Evolutionary conservation across 441 rosid genomes (phyloP), one percentile per base, ranked within the genome.

Genomic region (Adansonia grandidieri): DNA sequence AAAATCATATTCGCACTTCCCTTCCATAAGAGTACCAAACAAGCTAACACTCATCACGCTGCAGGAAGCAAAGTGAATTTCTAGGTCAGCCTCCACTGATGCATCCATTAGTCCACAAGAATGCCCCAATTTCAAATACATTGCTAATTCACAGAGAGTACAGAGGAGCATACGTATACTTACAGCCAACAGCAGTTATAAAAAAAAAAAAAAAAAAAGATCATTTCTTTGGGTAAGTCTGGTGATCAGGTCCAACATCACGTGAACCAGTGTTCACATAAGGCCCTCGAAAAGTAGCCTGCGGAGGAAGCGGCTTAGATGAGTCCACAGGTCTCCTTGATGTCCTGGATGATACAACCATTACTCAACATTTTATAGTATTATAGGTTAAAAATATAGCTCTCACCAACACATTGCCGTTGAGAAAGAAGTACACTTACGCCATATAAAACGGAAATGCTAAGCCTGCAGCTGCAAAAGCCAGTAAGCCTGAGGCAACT

Each of bases 271-370:
- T 91, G 84, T 96, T 96, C 20, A 96, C 86, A 87, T 96, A 96
- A 75, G 99, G 98, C 80, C 97, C 98, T 76, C 99, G 85, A 65
- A 94, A 96, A 70, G 99, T 92, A 66, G 97, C 99, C 86, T 96
- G 97, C 0, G 97, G 98, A 45, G 97, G 93, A 72, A 96, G 84
- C 0, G 98, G 89, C 83, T 94, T 94, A 28, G 99, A 87, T 72
- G 97, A 57, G 83, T 96, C 98, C 73, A 93, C 95, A 6, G 97
- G 92, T 60, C 77, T 83, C 85, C 80, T 93, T 17, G 89, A 82
- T 9, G 96, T 90, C 81, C 98, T 92, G 88, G 24, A 79, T 17
- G 63, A 80, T n/a, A 77, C 53, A 40, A 1, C 6, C 63, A 24
- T 78, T 19, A 66, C 44, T 50, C 20, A 75, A 64, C 61, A n/a